Percentiles rank a stretch among this genome's conserved stretches.
Conservation (phyloP, 2,329 filamentous ascomycete species). For the Penicillium sp. region DNA sequence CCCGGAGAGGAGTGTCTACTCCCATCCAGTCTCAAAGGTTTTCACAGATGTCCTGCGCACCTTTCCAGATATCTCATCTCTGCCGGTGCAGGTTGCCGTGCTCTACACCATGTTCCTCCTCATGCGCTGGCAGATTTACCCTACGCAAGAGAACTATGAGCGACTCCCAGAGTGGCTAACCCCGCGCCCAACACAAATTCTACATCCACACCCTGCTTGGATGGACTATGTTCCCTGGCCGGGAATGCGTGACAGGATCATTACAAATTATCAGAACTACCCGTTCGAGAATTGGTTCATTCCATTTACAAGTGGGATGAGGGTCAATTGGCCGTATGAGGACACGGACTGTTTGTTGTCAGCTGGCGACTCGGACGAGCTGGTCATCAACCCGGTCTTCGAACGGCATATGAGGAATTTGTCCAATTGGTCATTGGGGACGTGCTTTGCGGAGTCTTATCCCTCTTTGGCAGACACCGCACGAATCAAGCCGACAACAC, state of each 20-base stretch:
- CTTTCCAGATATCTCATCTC: constrained; percentile 75
- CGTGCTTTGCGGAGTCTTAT: constrained; percentile 64
- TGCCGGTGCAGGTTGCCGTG: constrained; percentile 79
- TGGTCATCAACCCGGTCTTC: constrained; percentile 83
- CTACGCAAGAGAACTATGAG: constrained; percentile 75
- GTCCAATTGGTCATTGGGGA: constrained; percentile 79
- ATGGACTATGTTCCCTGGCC: constrained; percentile 81
- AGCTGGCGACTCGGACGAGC: constrained; percentile 55
- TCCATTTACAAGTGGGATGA: constrained; percentile 73
- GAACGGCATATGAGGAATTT: constrained; percentile 73
- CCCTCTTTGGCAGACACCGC: constrained; percentile 54
- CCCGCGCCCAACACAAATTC: constrained; percentile 66
- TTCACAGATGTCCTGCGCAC: constrained; percentile 81
- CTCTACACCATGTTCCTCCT: constrained; percentile 84
- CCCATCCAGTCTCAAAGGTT: constrained; percentile 78
- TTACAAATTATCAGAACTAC: constrained; percentile 56
- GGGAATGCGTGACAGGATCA: constrained; percentile 67
- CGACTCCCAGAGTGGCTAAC: constrained; percentile 71
- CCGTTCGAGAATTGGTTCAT: constrained; percentile 81
- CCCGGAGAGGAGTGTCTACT: constrained; percentile 60
- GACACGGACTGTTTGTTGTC: constrained; percentile 67
- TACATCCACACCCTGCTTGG: constrained; percentile 73
- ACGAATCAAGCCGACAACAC: constrained; percentile 33
- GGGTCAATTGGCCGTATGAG: constrained; percentile 82
- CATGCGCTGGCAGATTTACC: constrained; percentile 82